Percentiles rank a stretch among this genome's conserved stretches.
Evolutionary conservation across 495 filamentous ascomycete genomes (phyloP).

Genomic region (Arthonia radiata): DNA sequence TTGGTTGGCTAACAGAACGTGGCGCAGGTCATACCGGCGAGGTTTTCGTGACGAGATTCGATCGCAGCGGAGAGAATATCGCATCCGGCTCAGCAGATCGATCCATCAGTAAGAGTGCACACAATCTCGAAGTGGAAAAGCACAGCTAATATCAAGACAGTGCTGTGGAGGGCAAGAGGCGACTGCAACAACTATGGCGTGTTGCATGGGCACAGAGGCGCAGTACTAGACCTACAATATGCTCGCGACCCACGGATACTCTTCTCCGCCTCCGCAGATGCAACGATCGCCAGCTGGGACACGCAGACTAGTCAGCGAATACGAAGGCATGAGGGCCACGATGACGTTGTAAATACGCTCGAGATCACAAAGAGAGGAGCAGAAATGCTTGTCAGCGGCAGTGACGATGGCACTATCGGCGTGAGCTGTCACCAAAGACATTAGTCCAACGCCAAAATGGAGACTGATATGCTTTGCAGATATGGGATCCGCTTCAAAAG

Average conservation of each 20-base stretch:
- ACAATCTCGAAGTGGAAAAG: no score
- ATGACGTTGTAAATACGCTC: conserved; percentile 77
- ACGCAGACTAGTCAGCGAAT: conserved; percentile 67
- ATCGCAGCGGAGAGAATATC: conserved; percentile 64
- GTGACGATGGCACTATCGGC: conserved; percentile 81
- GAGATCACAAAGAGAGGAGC: conserved; percentile 72
- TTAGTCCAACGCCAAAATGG: no score
- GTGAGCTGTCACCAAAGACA: conserved; percentile 10
- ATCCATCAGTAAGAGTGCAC: conserved; percentile 64
- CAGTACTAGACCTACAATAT: conserved; percentile 84
- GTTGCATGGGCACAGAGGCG: conserved; percentile 68
- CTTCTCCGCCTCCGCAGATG: conserved; percentile 85
- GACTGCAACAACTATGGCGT: conserved; percentile 82
- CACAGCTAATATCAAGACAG: conserved; percentile 21
- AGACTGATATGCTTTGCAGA: no score
- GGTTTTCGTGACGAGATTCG: conserved; percentile 77
- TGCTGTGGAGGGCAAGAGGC: conserved; percentile 81
- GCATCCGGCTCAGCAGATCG: conserved; percentile 93
- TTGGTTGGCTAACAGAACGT: neutral
- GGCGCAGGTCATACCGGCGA: conserved; percentile 41
- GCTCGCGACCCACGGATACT: conserved; percentile 76
- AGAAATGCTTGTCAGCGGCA: conserved; percentile 66
- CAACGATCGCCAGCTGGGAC: conserved; percentile 85
- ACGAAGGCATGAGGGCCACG: conserved; percentile 75
- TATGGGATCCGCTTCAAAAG: conserved; percentile 93